Base-by-base conservation (phyloP, 208 protist species). In the Leishmania arabica region DNA sequence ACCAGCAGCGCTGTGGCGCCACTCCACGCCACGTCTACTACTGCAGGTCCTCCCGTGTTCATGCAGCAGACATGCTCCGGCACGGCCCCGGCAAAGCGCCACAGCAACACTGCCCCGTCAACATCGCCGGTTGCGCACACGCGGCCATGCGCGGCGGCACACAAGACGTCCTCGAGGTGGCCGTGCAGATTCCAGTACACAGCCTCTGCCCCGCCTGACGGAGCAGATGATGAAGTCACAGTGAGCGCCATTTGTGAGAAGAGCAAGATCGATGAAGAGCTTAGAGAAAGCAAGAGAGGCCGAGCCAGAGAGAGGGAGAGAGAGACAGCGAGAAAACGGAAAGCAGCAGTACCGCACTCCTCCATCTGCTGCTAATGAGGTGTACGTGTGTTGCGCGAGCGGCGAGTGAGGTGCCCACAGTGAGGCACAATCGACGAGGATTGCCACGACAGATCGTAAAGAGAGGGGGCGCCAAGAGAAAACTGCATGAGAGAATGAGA, bases 81-180 rank as follows among this genome's bases (percentile, higher is more conserved):
- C 19, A 21, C 60, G 11, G 75, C 51, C 31, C n/a, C 73, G 42
- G 34, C 24, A 34, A 88, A 78, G 34, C 83, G 77, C 92, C 94
- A 97, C 37, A 97, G 58, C 49, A 96, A 78, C 9, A 87, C 82
- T 11, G 90, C 49, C 31, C 94, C 94, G 24, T 89, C 82, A 3
- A 65, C 80, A 80, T 88, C 89, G 69, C 94, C 93, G 15, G 88
- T 92, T 21, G 92, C 87, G 77, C 95, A 94, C 49, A 96, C 80
- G 62, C 66, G 73, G 37, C 68, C 75, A 37, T 80, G 78, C 0
- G 78, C 77, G 27, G 86, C 75, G 40, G 88, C 84, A n/a, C 86
- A 79, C 47, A 95, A 51, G 27, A 97, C 87, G 49, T 91, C 86
- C 40, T 82, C 90, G 19, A 89, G 71, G 84, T 97, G 94, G 13